phyloP scores from a whole-genome alignment of 1,139 yeast species.

The Sugiyamaella grinbergsii region DNA sequence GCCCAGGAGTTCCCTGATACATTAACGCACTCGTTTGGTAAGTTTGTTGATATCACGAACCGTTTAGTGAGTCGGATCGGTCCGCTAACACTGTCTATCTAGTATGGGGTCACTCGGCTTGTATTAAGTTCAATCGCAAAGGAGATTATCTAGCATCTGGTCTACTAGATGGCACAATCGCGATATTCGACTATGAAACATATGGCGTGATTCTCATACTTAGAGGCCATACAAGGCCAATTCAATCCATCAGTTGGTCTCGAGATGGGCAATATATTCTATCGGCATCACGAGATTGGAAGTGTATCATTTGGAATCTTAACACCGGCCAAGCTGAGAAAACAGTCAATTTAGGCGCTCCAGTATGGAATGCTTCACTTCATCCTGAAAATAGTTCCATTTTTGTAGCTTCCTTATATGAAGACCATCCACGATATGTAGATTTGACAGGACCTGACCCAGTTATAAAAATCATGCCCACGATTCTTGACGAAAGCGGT shows the following conservation, averaged over 20 bases:
- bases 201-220: slow-evolving; percentile 57
- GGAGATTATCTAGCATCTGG: slow-evolving; percentile 95
- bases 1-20: slow-evolving; percentile 92
- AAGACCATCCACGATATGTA: slow-evolving; percentile 40
- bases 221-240: slow-evolving; percentile 68
- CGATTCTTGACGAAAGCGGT: slow-evolving; percentile 25
- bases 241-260: slow-evolving; percentile 82
- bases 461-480: slow-evolving; percentile 34
- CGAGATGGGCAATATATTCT: slow-evolving; percentile 68
- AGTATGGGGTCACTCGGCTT: slow-evolving; percentile 68
- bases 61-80: not conserved
- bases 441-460: slow-evolving; percentile 30
- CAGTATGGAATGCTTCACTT: slow-evolving; percentile 68
- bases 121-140: slow-evolving; percentile 66
- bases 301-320: slow-evolving; percentile 79
- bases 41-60: slow-evolving; percentile 17
- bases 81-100: not conserved
- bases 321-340: slow-evolving; percentile 48
- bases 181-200: slow-evolving; percentile 76
- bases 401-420: slow-evolving; percentile 52
- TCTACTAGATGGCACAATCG: slow-evolving; percentile 72
- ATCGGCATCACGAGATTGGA: slow-evolving; percentile 85
- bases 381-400: slow-evolving; percentile 52
- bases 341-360: slow-evolving; percentile 61
- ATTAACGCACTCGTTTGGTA: slow-evolving; percentile 60